Evolutionary conservation across 768 basidiomycete species (phyloP).

Genomic region (Lentinus brumalis): DNA sequence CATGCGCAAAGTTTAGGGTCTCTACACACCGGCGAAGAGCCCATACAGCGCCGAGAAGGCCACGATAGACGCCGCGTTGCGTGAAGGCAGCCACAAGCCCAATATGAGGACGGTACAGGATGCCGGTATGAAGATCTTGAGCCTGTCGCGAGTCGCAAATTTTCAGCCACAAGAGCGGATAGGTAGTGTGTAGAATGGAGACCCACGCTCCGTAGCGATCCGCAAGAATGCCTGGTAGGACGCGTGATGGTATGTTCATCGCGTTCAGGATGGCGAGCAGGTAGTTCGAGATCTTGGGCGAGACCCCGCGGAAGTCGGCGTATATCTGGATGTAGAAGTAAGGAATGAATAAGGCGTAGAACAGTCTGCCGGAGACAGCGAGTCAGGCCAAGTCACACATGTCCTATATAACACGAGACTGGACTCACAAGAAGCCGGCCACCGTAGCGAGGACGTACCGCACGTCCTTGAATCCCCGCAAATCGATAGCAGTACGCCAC

Average conservation of each 20-base stretch:
- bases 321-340: constrained; percentile 38
- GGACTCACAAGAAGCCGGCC: constrained; percentile 27
- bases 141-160: constrained; percentile 9
- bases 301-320: constrained; percentile 28
- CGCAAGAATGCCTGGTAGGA: constrained; percentile 34
- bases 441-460: constrained; percentile 24
- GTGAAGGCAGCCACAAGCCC: constrained; percentile 33
- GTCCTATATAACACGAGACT: not conserved
- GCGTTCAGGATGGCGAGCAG: constrained; percentile 36
- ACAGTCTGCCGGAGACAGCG: constrained; percentile 19
- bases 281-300: constrained; percentile 26
- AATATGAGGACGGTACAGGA: constrained; percentile 29
- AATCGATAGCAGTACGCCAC: constrained; percentile 27
- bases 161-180: not conserved
- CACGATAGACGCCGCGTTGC: constrained; percentile 26
- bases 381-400: not conserved
- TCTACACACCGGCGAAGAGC: constrained; percentile 30
- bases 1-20: not conserved
- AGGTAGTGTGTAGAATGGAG: rapidly evolving
- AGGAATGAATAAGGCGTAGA: constrained; percentile 36
- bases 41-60: constrained; percentile 35
- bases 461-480: constrained; percentile 30
- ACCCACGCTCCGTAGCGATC: constrained; percentile 31
- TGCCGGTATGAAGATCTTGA: constrained; percentile 32
- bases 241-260: constrained; percentile 30